Percentiles rank a stretch among this genome's conserved stretches.
Conservation (phyloP, 192 early-diverging fungal genomes). For the Borealophlyctis nickersoniae region DNA sequence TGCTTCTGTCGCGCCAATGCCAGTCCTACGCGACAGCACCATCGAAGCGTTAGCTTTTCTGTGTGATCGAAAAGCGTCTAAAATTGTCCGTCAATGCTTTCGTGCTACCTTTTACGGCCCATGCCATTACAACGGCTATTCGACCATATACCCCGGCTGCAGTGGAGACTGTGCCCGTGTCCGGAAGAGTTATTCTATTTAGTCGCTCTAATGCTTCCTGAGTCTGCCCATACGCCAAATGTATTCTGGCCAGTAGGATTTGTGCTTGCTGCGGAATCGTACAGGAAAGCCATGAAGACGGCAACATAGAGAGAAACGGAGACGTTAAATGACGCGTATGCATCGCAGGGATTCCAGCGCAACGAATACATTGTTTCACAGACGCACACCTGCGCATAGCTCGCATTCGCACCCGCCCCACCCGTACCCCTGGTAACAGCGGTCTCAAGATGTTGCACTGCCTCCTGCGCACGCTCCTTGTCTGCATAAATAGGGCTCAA, state of each 20-base stretch:
- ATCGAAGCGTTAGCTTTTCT: slow-evolving; percentile 2
- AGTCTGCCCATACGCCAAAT: slow-evolving; percentile 17
- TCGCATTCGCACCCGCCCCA: slow-evolving; percentile 1
- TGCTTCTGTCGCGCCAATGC: slow-evolving; percentile 14
- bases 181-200: background rate
- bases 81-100: background rate
- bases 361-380: background rate
- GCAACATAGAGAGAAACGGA: background rate
- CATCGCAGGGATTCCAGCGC: background rate
- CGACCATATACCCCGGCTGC: slow-evolving; percentile 11
- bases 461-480: background rate
- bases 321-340: background rate
- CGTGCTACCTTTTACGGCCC: slow-evolving; percentile 24
- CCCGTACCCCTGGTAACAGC: background rate
- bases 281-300: background rate
- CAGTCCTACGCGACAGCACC: background rate
- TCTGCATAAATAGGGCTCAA: background rate
- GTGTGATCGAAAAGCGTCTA: background rate
- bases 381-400: background rate
- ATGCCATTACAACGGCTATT: slow-evolving; percentile 15
- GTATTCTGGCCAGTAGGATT: slow-evolving; percentile 18
- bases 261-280: slow-evolving; percentile 27
- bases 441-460: slow-evolving; percentile 1
- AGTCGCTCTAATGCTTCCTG: slow-evolving; percentile 10
- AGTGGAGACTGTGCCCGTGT: slow-evolving; percentile 10